Conservation (phyloP, 2,329 filamentous ascomycete genomes). For the Ceratocystis harringtonii region DNA sequence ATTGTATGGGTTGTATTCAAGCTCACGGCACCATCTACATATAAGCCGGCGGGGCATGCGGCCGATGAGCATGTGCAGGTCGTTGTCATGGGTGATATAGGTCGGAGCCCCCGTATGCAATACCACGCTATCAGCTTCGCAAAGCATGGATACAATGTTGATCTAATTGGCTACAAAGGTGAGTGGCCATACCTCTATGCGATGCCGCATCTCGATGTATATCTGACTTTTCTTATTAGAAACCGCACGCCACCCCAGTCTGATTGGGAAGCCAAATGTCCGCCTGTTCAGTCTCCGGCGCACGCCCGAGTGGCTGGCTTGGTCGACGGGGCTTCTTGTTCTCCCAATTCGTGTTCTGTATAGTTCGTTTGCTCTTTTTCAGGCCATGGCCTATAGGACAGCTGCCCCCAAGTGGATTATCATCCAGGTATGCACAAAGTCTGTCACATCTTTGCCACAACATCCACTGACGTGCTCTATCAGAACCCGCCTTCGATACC, state of each 20-base stretch:
- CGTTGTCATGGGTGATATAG: slow-evolving; percentile 87
- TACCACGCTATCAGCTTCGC: slow-evolving; percentile 92
- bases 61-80: slow-evolving; percentile 49
- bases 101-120: slow-evolving; percentile 92
- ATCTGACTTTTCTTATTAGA: slow-evolving; percentile 33
- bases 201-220: not conserved
- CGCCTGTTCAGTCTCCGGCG: slow-evolving; percentile 53
- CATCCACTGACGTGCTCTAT: not conserved
- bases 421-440: slow-evolving; percentile 46
- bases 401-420: slow-evolving; percentile 71
- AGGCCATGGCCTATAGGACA: slow-evolving; percentile 57
- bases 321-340: slow-evolving; percentile 21
- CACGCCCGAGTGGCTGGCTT: slow-evolving; percentile 52
- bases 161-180: slow-evolving; percentile 82
- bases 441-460: not conserved
- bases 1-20: slow-evolving; percentile 17
- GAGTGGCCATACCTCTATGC: slow-evolving; percentile 17
- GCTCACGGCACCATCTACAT: slow-evolving; percentile 25
- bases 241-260: slow-evolving; percentile 64
- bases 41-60: slow-evolving; percentile 25
- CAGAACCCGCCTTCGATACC: slow-evolving; percentile 93
- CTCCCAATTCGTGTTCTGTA: slow-evolving; percentile 17
- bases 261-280: slow-evolving; percentile 54
- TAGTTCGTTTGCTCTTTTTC: slow-evolving; percentile 48
- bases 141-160: slow-evolving; percentile 62